Percentiles rank a stretch among this genome's conserved stretches.
Conservation (phyloP, 2,329 filamentous ascomycete species). For the Aspergillus neoniger region DNA sequence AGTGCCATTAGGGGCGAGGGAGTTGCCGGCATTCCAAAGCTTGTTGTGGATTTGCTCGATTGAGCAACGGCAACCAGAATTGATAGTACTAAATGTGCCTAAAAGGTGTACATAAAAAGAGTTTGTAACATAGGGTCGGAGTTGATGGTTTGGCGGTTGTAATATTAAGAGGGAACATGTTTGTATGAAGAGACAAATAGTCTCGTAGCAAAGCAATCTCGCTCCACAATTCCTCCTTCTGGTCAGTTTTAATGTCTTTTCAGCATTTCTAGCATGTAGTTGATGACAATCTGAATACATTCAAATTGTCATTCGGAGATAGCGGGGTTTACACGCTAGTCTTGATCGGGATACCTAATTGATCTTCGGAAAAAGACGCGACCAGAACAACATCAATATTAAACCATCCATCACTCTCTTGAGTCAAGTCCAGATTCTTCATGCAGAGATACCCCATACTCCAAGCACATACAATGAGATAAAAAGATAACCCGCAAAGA, state of each 20-base stretch:
- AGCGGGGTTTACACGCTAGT: no score
- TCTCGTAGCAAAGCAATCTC: no score
- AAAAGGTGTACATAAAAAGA: neutral
- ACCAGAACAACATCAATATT: neutral
- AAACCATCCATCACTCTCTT: neutral
- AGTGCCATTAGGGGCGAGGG: constrained; percentile 88
- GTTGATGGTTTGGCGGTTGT: neutral
- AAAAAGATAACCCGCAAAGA: no score
- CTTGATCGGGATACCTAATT: no score
- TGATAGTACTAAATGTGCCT: neutral
- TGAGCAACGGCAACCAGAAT: constrained; percentile 11
- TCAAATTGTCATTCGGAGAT: no score
- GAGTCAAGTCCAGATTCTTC: neutral
- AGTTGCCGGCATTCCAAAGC: constrained; percentile 58
- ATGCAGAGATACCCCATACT: neutral
- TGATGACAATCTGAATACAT: neutral
- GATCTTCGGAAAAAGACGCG: neutral
- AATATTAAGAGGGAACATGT: neutral
- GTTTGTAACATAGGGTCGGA: constrained; percentile 3
- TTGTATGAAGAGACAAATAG: no score
- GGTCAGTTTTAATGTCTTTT: no score
- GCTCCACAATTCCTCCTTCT: no score
- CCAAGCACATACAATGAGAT: constrained; percentile 10
- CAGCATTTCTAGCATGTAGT: no score
- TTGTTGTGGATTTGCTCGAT: constrained; percentile 46